Conservation (phyloP, 805 yeast genomes). For the Blastobotrys muscicola region DNA sequence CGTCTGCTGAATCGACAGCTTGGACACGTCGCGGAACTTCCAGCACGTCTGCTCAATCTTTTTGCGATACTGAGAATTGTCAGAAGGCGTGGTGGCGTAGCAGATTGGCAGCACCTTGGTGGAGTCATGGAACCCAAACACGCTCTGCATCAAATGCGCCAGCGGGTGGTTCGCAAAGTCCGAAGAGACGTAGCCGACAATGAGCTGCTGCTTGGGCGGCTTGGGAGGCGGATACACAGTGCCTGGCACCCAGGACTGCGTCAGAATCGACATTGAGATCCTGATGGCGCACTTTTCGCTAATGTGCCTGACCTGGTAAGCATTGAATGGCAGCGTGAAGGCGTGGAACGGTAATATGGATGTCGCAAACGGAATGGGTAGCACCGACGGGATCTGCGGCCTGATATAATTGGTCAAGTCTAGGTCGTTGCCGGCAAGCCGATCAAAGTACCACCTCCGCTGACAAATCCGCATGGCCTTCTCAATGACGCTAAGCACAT, state of each 20-base stretch:
- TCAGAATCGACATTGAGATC: constrained; percentile 17
- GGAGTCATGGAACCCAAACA: constrained; percentile 25
- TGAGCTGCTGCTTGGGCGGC: constrained; percentile 14
- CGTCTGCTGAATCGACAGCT: constrained; percentile 18
- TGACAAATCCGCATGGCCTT: constrained; percentile 16
- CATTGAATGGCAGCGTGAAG: constrained; percentile 23
- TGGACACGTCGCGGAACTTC: constrained; percentile 20
- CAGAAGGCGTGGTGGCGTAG: constrained; percentile 24
- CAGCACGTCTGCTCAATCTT: constrained; percentile 21
- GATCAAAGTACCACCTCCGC: constrained; percentile 21
- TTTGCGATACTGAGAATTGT: constrained; percentile 20
- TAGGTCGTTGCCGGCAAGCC: constrained; percentile 3
- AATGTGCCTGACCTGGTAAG: constrained; percentile 19
- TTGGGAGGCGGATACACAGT: constrained; percentile 25
- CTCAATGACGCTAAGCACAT: constrained; percentile 20
- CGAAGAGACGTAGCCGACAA: constrained; percentile 26
- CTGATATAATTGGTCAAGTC: constrained; percentile 8
- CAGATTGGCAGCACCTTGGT: constrained; percentile 19
- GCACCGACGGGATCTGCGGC: constrained; percentile 19
- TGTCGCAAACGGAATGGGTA: constrained; percentile 23
- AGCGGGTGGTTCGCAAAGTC: constrained; percentile 28
- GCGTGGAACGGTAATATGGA: constrained; percentile 27
- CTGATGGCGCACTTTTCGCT: constrained; percentile 21
- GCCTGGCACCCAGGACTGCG: constrained; percentile 22
- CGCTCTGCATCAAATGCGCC: constrained; percentile 28